Base-by-base conservation (phyloP, 768 basidiomycete genomes). In the Porpolomopsis calyptriformis region DNA sequence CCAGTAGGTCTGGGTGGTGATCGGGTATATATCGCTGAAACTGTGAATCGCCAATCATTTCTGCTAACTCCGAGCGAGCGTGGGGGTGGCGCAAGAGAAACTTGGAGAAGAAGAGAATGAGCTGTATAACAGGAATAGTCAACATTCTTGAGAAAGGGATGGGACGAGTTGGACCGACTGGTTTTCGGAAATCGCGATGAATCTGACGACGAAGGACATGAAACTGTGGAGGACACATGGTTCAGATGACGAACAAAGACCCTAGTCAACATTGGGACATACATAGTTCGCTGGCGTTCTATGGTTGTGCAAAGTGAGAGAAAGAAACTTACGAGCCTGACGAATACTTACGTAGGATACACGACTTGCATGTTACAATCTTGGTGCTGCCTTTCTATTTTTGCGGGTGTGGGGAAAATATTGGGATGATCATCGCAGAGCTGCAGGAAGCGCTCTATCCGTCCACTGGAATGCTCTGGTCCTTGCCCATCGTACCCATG, bases 361-460 rank as follows among this genome's bases (percentile, higher is more conserved):
- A 94, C 90, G 53, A 99, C 85, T 67, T 98, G 96, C 89, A 98
- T 90, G 62, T 98, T 99, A 67, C 93, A 96, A 62, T 99, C 96
- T 69, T 99, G 96, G 60, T 97, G 92, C 57, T 96, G 92, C 39
- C 96, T 70, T 59, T 92, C 89, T 49, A 93, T 66, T 71, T 94
- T 96, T 64, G 93, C 80, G 1, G 76, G 76, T 0, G 80, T 80
- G 1, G 94, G 94, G 80, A 80, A 97, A 49, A 83, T 62, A 60
- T 91, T 73, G 4, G 94, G 94, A 61, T 99, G 92, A 56, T 99
- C 94, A 63, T 96, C 94, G 59, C 92, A 96, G 36, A 99, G 78
- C 68, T 98, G 96, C 53, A 99, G 68, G 80, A 97, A 99, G 24
- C 96, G 78, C 66, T 99, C 94, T 37, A 98, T 74, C 45, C 96